Percentiles rank a stretch among this genome's conserved stretches.
Evolutionary conservation across 2,329 filamentous ascomycete genomes (phyloP).

Genomic region (Cladophialophora chaetospira): DNA sequence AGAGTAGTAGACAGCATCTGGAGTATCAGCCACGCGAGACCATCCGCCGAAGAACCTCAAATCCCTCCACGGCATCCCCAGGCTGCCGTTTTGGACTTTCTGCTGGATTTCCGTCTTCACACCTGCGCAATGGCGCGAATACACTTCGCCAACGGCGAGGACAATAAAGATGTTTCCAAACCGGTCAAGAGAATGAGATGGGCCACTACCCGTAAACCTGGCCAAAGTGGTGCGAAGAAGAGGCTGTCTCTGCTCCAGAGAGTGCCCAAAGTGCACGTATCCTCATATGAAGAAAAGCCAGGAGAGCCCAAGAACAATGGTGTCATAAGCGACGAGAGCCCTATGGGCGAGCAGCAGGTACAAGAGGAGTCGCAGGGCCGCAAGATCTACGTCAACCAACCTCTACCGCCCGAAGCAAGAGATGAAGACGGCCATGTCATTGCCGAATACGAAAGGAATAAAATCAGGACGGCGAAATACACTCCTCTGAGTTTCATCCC

Average conservation of each 20-base stretch:
- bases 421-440: conserved; percentile 79
- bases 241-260: conserved; percentile 79
- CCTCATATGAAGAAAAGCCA: conserved; percentile 56
- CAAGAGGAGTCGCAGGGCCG: conserved; percentile 49
- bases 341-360: conserved; percentile 31
- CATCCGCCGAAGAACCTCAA: not conserved
- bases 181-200: conserved; percentile 82
- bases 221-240: conserved; percentile 75
- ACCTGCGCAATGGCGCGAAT: conserved; percentile 26
- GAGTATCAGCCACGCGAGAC: not conserved
- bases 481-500: conserved; percentile 92
- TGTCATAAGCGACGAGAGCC: conserved; percentile 27
- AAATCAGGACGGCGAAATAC: conserved; percentile 97
- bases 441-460: conserved; percentile 79
- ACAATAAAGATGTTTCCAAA: conserved; percentile 59
- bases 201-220: conserved; percentile 87
- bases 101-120: not conserved
- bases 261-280: conserved; percentile 62
- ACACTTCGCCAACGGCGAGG: conserved; percentile 34
- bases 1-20: conserved; percentile 2
- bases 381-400: conserved; percentile 81
- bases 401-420: conserved; percentile 71
- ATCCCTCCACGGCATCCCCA: not conserved
- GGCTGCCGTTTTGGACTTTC: conserved; percentile 3
- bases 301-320: conserved; percentile 42